Evolutionary conservation across 495 filamentous ascomycete genomes (phyloP).

Genomic region (Xylaria nigripes): DNA sequence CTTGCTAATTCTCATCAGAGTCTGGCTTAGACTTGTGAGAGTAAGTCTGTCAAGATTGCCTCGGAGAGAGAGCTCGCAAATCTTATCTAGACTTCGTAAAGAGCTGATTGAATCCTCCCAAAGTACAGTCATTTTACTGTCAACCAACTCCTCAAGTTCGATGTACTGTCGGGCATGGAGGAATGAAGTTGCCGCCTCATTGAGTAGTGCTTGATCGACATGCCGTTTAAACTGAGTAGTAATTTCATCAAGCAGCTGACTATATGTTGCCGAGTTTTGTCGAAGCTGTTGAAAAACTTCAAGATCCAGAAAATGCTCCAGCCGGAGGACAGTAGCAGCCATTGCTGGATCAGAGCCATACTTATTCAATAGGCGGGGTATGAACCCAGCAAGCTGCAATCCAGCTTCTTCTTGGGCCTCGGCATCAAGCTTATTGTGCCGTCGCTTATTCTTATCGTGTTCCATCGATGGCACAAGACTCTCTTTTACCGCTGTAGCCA

Average conservation of each 20-base stretch:
- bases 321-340: constrained; percentile 71
- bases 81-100: constrained; percentile 58
- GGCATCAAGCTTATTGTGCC: constrained; percentile 45
- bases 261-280: constrained; percentile 74
- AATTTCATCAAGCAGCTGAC: constrained; percentile 80
- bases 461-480: constrained; percentile 53
- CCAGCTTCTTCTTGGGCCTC: constrained; percentile 68
- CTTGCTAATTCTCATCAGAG: constrained; percentile 74
- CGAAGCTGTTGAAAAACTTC: constrained; percentile 84
- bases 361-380: constrained; percentile 82
- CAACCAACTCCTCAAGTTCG: constrained; percentile 75
- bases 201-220: constrained; percentile 74
- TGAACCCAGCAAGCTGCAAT: constrained; percentile 61
- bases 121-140: constrained; percentile 66
- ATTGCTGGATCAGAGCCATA: constrained; percentile 83
- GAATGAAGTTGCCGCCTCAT: constrained; percentile 72
- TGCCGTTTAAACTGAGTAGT: constrained; percentile 89
- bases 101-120: constrained; percentile 77
- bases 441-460: constrained; percentile 55
- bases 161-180: constrained; percentile 79
- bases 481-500: constrained; percentile 68
- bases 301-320: constrained; percentile 82
- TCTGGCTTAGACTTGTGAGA: constrained; percentile 65
- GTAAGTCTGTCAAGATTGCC: constrained; percentile 51
- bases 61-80: constrained; percentile 54